Evolutionary conservation across 352 stramenopile genomes (phyloP), one percentile per base, ranked within the genome.

Genomic region (Pilasporangium apinafurcum): DNA sequence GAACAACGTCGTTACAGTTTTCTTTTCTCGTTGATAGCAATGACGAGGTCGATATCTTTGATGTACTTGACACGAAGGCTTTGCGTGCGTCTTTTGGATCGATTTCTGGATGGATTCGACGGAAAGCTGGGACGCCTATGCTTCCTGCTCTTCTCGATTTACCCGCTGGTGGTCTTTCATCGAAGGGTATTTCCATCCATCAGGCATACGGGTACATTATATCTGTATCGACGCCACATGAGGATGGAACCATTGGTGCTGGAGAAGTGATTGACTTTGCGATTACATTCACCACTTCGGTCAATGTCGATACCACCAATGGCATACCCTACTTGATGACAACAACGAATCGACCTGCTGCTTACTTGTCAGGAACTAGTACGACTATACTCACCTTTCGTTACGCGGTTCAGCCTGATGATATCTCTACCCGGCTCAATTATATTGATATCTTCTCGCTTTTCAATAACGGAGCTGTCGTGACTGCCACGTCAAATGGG

Each of bases 191-290:
- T 17, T 47, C 62, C 0, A 85, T 89, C 18, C 41, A 79, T 9
- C 77, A 85, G 44, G 29, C 16, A 0, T 74, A 69, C n/a, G 65
- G 57, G 20, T 49, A 31, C 12, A 49, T 86, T 8, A 33, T 30
- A 1, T 24, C 48, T 8, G 58, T 89, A 3, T 58, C 48, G 5
- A 80, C 58, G 2, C 51, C 58, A 0, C 69, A 81, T 26, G 76
- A 80, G 57, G 66, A 81, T 32, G 74, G 47, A 7, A 80, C 48
- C 0, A 65, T 62, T 8, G 78, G 71, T 1, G 62, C 66, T 25
- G 80, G 80, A 2, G 75, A 92, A 34, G 50, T 67, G 9, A 56
- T 92, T n/a, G 51, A 77, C n/a, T 42, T 92, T 13, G n/a, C 59
- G 0, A 51, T 89, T 1, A 30, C 38, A 0, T 89, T 77, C 38